Percentiles rank a stretch among this genome's conserved stretches.
Evolutionary conservation across 768 basidiomycete species (phyloP).

Genomic region (Gymnopilus dilepis): DNA sequence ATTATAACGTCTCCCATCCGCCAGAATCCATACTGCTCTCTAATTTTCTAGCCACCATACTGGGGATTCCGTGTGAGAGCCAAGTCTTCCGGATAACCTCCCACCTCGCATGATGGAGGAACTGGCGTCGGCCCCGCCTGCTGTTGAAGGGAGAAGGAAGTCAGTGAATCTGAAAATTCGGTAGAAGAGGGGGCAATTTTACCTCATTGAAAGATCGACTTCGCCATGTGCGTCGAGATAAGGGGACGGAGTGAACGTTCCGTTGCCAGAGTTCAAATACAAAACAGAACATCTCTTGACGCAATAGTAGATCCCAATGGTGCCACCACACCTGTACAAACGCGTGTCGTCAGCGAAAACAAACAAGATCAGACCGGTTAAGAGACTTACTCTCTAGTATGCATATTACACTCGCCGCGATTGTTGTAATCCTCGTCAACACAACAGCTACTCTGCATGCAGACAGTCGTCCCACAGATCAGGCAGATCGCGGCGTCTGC

Average conservation of each 20-base stretch:
- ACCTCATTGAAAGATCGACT: conserved; percentile 92
- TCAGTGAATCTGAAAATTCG: not conserved
- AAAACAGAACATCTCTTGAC: conserved; percentile 91
- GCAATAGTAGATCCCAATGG: conserved; percentile 87
- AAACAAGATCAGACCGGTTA: not conserved
- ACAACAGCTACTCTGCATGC: conserved; percentile 94
- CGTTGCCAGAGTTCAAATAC: conserved; percentile 87
- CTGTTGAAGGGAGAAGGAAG: conserved; percentile 13
- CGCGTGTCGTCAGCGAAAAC: conserved; percentile 1
- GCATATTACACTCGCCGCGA: conserved; percentile 94
- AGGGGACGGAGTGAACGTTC: conserved; percentile 87
- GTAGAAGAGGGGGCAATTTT: conserved; percentile 6
- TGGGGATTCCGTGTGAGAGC: conserved; percentile 90
- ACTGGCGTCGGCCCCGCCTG: conserved; percentile 90
- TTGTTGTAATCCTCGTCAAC: conserved; percentile 65
- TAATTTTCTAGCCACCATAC: conserved; percentile 85
- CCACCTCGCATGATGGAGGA: conserved; percentile 82
- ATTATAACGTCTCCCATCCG: conserved; percentile 88
- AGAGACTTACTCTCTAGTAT: conserved; percentile 84
- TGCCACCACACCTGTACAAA: conserved; percentile 79
- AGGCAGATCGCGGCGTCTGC: conserved; percentile 90
- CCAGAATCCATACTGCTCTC: conserved; percentile 88
- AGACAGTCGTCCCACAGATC: conserved; percentile 85
- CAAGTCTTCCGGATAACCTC: conserved; percentile 92
- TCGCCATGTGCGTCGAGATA: conserved; percentile 96